Percentiles rank a stretch among this genome's conserved stretches.
These are phyloP conservation scores for Amanita pallidorosea DNA, from an alignment of 768 basidiomycete genomes.

Conservation along the genomic window DNA sequence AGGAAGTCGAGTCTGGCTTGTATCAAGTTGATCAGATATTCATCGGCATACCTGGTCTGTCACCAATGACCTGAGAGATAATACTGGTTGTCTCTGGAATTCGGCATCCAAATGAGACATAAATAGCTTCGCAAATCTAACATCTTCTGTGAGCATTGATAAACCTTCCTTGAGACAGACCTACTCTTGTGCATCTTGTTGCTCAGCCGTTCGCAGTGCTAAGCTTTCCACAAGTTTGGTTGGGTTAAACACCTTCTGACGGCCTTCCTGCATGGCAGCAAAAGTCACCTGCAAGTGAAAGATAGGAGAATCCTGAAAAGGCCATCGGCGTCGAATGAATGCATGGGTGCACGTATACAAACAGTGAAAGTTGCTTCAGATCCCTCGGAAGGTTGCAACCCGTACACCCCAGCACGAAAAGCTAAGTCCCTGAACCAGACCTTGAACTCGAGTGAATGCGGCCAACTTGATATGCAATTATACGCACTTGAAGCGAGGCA, in stretches of 20 bases:
- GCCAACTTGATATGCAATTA: background rate
- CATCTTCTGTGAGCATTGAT: background rate
- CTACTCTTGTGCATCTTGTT: conserved; percentile 96
- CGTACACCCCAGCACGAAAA: conserved; percentile 78
- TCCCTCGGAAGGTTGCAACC: conserved; percentile 51
- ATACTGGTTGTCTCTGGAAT: conserved; percentile 70
- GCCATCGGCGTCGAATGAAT: background rate
- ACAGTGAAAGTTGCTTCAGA: conserved; percentile 32
- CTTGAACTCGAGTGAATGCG: conserved; percentile 23
- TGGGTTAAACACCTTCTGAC: conserved; percentile 70
- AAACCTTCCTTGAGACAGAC: conserved; percentile 10
- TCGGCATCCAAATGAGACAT: conserved; percentile 82
- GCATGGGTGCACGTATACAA: conserved; percentile 2
- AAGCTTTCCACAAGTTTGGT: conserved; percentile 77
- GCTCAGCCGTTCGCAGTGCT: conserved; percentile 69
- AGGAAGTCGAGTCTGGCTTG: background rate
- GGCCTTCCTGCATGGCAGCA: conserved; percentile 73
- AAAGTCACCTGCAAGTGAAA: conserved; percentile 75
- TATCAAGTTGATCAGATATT: background rate
- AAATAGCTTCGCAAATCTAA: conserved; percentile 89
- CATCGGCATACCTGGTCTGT: conserved; percentile 49
- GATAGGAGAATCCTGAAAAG: conserved; percentile 57
- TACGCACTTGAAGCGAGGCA: conserved; percentile 75
- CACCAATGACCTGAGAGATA: conserved; percentile 56
- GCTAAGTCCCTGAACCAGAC: conserved; percentile 86